These are phyloP conservation scores for Phyllosticta paracitricarpa DNA, from an alignment of 2,329 filamentous ascomycete genomes.

Conservation along the genomic window DNA sequence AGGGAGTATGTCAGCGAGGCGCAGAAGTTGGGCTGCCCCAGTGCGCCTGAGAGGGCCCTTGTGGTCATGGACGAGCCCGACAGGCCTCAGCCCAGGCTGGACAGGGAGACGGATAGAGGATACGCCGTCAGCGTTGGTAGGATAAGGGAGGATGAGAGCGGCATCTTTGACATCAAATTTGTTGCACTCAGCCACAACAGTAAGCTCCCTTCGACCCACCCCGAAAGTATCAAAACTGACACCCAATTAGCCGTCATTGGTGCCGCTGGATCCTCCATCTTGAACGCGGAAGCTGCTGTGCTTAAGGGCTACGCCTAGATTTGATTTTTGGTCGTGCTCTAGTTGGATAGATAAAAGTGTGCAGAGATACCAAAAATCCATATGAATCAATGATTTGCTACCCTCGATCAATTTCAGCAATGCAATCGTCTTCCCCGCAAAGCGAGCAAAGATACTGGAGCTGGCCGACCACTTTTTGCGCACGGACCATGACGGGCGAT, in stretches of 20 bases:
- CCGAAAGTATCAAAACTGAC: neutral
- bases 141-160: constrained; percentile 73
- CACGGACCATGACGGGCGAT: constrained; percentile 7
- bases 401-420: neutral
- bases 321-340: neutral
- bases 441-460: constrained; percentile 24
- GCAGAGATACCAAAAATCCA: neutral
- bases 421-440: constrained; percentile 28
- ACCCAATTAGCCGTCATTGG: constrained; percentile 68
- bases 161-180: constrained; percentile 91
- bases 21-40: constrained; percentile 74
- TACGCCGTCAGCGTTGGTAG: constrained; percentile 89
- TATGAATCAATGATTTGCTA: neutral
- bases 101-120: constrained; percentile 73
- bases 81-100: constrained; percentile 81
- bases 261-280: constrained; percentile 87
- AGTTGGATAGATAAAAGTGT: neutral
- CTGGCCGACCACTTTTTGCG: constrained; percentile 20
- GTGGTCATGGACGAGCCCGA: constrained; percentile 83
- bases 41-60: constrained; percentile 73
- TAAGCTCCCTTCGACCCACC: constrained; percentile 21
- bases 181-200: constrained; percentile 82
- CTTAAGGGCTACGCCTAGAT: constrained; percentile 71
- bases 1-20: constrained; percentile 74
- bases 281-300: constrained; percentile 87